Evolutionary conservation across 345 rosid genomes (phyloP), one percentile per base, ranked within the genome.

Genomic region (Eucalyptus tenuipes): DNA sequence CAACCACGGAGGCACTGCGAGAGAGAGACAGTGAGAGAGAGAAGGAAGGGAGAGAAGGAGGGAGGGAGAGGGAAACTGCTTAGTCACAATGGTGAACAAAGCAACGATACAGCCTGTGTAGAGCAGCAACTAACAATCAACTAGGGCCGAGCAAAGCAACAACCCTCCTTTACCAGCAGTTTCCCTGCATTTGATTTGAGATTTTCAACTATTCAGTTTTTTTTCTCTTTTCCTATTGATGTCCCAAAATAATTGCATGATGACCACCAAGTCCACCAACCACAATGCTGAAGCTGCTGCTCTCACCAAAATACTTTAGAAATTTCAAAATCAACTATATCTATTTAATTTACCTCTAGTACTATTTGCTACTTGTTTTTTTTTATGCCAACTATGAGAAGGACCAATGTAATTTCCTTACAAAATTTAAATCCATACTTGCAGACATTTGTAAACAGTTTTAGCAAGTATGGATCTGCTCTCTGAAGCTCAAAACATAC

Each of bases 1-100:
- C 89, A 96, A 92, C 97, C 95, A 96, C 49, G 91, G 91, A 88
- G 99, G 99, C 92, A 97, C 99, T 96, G 95, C 87, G 87, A 92
- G n/a, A 90, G 85, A 91, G 81, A 68, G 31, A 87, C 50, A 85
- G 68, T 86, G 64, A 48, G 47, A 68, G 22, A 31, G 42, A 61
- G 10, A 7, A 16, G 22, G 55, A 1, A 17, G 22, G 10, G 3
- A 50, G 53, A 7, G 1, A 15, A 7, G 53, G 55, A 50, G 53
- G 55, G 2, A 50, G 53, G 53, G 8, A 61, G 68, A 61, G 33
- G 40, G 27, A 71, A 24, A 71, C 1, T 71, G 47, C 82, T 75
- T 25, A 20, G 82, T 75, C 44, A 68, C 80, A 68, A 68, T 68
- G 24, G 82, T 20, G 47, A 75, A 75, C 25, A 75, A 10, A 40